Base-by-base conservation (phyloP, 768 basidiomycete species). In the Serendipita vermifera region DNA sequence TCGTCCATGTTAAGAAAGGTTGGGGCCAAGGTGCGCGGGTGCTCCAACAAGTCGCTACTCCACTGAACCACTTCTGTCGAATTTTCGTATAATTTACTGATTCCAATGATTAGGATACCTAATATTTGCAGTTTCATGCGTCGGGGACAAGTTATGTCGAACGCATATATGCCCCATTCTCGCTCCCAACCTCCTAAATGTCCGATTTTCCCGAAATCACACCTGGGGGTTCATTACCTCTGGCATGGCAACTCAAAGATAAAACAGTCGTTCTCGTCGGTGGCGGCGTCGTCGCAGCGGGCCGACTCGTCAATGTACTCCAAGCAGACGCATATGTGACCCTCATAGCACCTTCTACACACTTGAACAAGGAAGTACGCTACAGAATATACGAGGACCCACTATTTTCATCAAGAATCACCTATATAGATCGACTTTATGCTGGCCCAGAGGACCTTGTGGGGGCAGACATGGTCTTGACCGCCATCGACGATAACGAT, bases 161-260 rank as follows among this genome's bases (percentile, higher is more conserved):
- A 15, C 24, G 17, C 39, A 17, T 41, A 17, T 41, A 17, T 20
- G 39, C 39, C 39, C 17, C 39, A 6, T 41, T n/a, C 39, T 26
- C 6, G 17, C 26, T 38, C 11, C 11, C 36, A 41, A 17, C 26
- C 15, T 17, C 9, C 11, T 15, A 3, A 31, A 51, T 51, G 46
- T 17, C 46, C 7, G 22, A 13, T 7, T 4, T 22, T 51, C 46
- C 46, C 26, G 27, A 51, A 2, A 56, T 59, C 26, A n/a, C 3
- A 6, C 56, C 57, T 13, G 82, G 85, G 11, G 82, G 81, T 5
- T 93, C 92, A 1, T 78, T 97, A 40, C 77, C 97, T 36, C 73
- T 97, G 60, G 94, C 96, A 33, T 96, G 89, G 86, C 92, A 94
- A 68, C 84, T 98, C 67, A 81, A 79, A 57, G 71, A 76, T 62